Base-by-base conservation (phyloP, 2,329 filamentous ascomycete species). In the Lanzia echinophila region DNA sequence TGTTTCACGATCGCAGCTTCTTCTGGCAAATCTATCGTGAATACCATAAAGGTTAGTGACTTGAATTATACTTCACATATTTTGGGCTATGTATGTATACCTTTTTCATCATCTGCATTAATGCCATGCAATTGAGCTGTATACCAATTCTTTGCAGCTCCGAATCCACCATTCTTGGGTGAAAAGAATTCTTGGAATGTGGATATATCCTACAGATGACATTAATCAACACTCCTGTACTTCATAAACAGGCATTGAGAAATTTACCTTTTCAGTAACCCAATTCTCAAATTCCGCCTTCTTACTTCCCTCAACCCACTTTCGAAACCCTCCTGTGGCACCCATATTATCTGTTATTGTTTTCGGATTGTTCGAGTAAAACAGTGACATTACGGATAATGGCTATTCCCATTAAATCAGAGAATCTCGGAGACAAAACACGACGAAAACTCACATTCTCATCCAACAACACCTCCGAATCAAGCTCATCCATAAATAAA, bases 301-400 rank as follows among this genome's bases (percentile, higher is more conserved):
- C 11, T 43, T 22, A n/a, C 41, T 12, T 17, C 47, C 20, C 2
- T 48, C 53, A 11, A 55, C 28, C 24, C 50, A 51, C 11, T 44
- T 47, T 4, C 57, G 12, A 42, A 53, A 60, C 2, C 22, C 19
- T 34, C 53, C 55, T 12, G 58, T 42, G 2, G 51, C 51, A 10
- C 47, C 59, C 13, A 57, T 28, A 3, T 47, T 45, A 2, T 57
- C 53, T 34, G 56, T 36, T 15, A 45, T 59, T 55, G 61, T 6
- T 17, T 39, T 2, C 11, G 34, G 3, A 34, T 42, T 41, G 50
- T 38, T 8, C 31, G 45, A 5, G 46, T 38, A 55, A 59, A 58
- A 38, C 10, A 53, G 47, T 7, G 15, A 63, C 5, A 45, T 57
- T 46, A 51, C 56, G 47, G 47, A 64, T 57, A 33, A 43, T 47